Conservation (phyloP, 177 flowering plant species). For the Vitis hybrid region DNA sequence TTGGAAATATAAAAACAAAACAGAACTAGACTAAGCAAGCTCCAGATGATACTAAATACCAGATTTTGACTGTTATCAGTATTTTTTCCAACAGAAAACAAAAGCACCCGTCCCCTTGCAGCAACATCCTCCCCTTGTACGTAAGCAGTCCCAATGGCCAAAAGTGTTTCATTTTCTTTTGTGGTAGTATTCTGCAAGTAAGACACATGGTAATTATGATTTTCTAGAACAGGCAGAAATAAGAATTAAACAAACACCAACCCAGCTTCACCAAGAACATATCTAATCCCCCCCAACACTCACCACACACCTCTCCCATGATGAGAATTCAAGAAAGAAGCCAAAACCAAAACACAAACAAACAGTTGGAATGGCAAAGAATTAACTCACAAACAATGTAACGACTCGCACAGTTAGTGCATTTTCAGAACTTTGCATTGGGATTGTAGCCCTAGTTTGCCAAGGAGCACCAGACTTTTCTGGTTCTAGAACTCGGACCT, state of each 20-base stretch:
- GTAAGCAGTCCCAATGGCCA: slow-evolving; percentile 98
- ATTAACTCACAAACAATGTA: slow-evolving; percentile 70
- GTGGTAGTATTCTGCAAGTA: slow-evolving; percentile 68
- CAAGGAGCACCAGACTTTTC: slow-evolving; percentile 90
- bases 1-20: neutral
- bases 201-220: neutral
- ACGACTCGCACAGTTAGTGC: slow-evolving; percentile 94
- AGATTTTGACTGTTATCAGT: slow-evolving; percentile 61
- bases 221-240: neutral
- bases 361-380: neutral
- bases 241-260: neutral
- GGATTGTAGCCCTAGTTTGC: slow-evolving; percentile 87
- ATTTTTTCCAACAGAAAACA: slow-evolving; percentile 67
- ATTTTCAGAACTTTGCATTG: slow-evolving; percentile 93
- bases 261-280: neutral
- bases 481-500: slow-evolving; percentile 91
- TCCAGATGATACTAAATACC: slow-evolving; percentile 37
- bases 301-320: neutral
- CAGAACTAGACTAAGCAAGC: neutral
- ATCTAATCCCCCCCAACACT: neutral
- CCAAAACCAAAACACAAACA: neutral
- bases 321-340: neutral
- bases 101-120: slow-evolving; percentile 89
- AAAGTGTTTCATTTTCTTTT: slow-evolving; percentile 84
- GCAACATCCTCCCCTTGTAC: slow-evolving; percentile 99